Conservation (phyloP, 2,329 filamentous ascomycete genomes). For the Microcyclospora tardicrescens region DNA sequence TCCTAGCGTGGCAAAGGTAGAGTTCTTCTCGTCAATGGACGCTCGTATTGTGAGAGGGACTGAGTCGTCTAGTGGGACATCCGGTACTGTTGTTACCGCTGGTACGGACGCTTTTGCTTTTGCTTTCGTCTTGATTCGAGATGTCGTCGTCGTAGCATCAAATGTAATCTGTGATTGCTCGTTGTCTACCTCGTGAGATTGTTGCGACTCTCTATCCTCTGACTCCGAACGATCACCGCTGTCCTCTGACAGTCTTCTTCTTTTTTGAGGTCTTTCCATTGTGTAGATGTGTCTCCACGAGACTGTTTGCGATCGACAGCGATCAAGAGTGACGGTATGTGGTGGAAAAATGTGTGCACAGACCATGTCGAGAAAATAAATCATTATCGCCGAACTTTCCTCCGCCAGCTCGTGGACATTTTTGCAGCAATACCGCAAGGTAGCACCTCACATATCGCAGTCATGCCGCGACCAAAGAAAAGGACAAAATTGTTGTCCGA, state of each 20-base stretch:
- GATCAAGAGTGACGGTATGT: not conserved
- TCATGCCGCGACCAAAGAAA: constrained; percentile 14
- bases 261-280: constrained; percentile 11
- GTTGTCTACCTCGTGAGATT: not conserved
- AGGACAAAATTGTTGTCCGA: constrained; percentile 22
- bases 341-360: too few species aligned
- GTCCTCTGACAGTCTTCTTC: constrained; percentile 11
- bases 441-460: not conserved
- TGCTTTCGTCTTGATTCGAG: constrained; percentile 13
- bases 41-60: constrained; percentile 13
- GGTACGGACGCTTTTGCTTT: constrained; percentile 6
- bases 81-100: not conserved
- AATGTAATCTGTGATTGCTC: not conserved
- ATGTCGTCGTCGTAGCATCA: constrained; percentile 3
- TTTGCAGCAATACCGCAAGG: too few species aligned
- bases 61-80: not conserved
- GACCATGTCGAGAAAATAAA: not conserved
- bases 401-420: not conserved
- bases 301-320: not conserved
- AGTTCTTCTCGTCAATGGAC: constrained; percentile 14
- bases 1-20: constrained; percentile 21
- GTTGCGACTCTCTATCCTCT: constrained; percentile 1
- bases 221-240: constrained; percentile 2
- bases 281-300: not conserved
- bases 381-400: not conserved